Evolutionary conservation across 768 basidiomycete genomes (phyloP).

Genomic region (Panaeolus papilionaceus): DNA sequence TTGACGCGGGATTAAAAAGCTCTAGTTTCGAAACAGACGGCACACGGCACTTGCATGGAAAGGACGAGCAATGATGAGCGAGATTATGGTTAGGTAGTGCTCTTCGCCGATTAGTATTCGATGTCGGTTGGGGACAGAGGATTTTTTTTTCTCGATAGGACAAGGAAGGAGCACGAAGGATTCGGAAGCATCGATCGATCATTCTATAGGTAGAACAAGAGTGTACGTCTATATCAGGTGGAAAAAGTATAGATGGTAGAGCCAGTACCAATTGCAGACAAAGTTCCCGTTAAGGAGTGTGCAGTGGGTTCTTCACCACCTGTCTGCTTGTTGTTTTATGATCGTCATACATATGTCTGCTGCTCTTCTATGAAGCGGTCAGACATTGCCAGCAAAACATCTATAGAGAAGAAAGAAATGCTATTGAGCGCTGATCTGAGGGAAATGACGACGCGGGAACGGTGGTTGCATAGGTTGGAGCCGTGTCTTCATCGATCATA

Average conservation of each 20-base stretch:
- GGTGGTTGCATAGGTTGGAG: neutral
- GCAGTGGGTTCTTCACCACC: neutral
- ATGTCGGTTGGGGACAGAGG: constrained; percentile 8
- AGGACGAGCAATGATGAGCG: neutral
- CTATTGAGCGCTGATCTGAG: constrained; percentile 7
- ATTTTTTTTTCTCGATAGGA: neutral
- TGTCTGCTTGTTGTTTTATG: neutral
- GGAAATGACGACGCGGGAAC: neutral
- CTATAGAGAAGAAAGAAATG: neutral
- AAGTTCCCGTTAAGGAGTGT: constrained; percentile 1
- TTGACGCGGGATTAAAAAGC: constrained; percentile 6
- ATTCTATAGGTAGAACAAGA: constrained; percentile 10
- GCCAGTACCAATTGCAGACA: neutral
- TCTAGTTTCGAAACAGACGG: neutral
- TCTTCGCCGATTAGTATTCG: constrained; percentile 4
- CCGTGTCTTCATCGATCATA: neutral
- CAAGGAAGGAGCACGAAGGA: neutral
- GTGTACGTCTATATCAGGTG: constrained; percentile 2
- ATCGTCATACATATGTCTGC: neutral
- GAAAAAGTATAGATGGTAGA: constrained; percentile 4
- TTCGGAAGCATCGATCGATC: constrained; percentile 10
- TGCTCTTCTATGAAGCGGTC: neutral
- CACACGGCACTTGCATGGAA: constrained; percentile 1
- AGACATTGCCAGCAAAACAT: neutral
- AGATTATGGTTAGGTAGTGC: neutral